Conservation (phyloP, 2,329 filamentous ascomycete species). For the Aspergillus vadensis region DNA sequence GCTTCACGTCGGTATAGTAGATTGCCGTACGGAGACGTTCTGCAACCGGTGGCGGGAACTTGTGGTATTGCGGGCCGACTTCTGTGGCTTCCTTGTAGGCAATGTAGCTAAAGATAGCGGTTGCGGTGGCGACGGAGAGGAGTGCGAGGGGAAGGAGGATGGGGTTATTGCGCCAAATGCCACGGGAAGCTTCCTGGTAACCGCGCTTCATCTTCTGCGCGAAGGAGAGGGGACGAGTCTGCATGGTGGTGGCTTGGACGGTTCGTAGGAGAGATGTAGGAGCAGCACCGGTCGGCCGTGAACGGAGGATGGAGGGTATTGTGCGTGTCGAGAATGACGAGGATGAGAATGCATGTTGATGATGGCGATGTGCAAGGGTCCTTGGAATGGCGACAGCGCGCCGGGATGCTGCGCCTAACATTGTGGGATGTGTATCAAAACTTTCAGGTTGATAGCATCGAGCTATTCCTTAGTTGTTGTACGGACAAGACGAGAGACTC, state of each 20-base stretch:
- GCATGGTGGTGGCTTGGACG: conserved; percentile 17
- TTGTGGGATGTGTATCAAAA: conserved; percentile 3
- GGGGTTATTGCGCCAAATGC: conserved; percentile 47
- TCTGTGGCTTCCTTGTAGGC: conserved; percentile 48
- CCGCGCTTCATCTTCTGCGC: conserved; percentile 34
- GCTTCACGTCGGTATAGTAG: conserved; percentile 78
- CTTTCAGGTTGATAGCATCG: too few relatives aligned
- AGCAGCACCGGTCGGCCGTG: conserved; percentile 2
- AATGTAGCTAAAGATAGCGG: conserved; percentile 42
- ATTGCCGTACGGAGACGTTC: conserved; percentile 76
- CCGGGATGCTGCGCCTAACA: conserved; percentile 21
- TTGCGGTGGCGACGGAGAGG: conserved; percentile 38
- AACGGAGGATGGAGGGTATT: conserved; percentile 2
- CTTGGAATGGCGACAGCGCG: conserved; percentile 12
- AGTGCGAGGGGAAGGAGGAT: conserved; percentile 46
- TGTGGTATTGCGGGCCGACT: conserved; percentile 44
- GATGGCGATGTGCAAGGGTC: conserved; percentile 5
- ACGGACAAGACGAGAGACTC: too few relatives aligned
- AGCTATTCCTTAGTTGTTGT: too few relatives aligned
- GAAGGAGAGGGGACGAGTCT: conserved; percentile 23
- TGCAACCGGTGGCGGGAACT: conserved; percentile 49
- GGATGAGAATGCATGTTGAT: conserved; percentile 7
- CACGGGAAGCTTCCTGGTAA: conserved; percentile 40
- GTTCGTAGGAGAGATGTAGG: conserved; percentile 18
- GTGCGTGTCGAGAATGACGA: conserved; percentile 10